phyloP scores from a whole-genome alignment of 306 rosid genomes.

The Cajanus cajan region DNA sequence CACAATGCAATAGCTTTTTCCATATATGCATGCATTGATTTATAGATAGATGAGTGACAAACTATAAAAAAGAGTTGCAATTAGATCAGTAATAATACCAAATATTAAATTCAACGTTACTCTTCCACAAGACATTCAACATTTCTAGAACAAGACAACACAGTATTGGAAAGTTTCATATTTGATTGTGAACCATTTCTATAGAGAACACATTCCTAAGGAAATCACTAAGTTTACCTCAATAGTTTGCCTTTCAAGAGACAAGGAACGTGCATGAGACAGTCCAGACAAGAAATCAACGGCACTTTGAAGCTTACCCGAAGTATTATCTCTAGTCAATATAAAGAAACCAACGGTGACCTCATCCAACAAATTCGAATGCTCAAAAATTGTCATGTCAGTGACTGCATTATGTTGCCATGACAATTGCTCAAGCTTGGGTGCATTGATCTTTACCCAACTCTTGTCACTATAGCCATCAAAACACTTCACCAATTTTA shows the following conservation, averaged over 20 bases:
- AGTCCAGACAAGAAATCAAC: slow-evolving; percentile 52
- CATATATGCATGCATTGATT: too few species aligned
- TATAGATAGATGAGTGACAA: not conserved
- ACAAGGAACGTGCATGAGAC: slow-evolving; percentile 50
- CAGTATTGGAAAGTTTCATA: not conserved
- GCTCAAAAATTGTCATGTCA: slow-evolving; percentile 36
- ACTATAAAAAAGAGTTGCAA: not conserved
- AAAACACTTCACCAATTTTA: slow-evolving; percentile 55
- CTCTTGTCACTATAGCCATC: slow-evolving; percentile 43
- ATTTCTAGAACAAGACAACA: not conserved
- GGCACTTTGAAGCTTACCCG: slow-evolving; percentile 52
- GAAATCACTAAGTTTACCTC: slow-evolving; percentile 50
- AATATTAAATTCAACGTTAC: not conserved
- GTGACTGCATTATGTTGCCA: slow-evolving; percentile 63
- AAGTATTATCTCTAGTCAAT: slow-evolving; percentile 32
- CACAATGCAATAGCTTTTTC: not conserved
- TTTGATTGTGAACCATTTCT: not conserved
- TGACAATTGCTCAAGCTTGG: slow-evolving; percentile 37
- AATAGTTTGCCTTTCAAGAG: slow-evolving; percentile 49
- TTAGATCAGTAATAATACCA: not conserved
- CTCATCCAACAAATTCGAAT: slow-evolving; percentile 42
- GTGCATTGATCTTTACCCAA: slow-evolving; percentile 54
- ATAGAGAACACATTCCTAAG: not conserved
- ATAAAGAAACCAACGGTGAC: slow-evolving; percentile 51
- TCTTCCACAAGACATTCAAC: not conserved